Conservation (phyloP, 1,284 basidiomycete genomes). For the Heterobasidion irregulare region DNA sequence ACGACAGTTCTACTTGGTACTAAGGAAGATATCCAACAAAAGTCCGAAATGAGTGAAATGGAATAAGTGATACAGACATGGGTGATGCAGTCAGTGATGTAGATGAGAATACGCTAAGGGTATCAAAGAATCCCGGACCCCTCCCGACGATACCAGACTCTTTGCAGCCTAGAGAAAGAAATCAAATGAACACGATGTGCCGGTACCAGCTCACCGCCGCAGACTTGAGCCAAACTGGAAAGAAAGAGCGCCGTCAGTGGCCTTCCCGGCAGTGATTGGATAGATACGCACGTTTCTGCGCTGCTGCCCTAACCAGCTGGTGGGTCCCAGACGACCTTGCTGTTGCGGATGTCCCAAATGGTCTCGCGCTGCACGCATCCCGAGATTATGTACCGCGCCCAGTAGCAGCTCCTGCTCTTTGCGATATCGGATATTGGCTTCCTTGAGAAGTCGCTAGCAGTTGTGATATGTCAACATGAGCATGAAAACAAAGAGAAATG, state of each 20-base stretch:
- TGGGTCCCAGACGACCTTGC: conserved; percentile 33
- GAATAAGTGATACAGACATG: background rate
- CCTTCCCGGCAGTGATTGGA: background rate
- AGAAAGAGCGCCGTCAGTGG: conserved; percentile 10
- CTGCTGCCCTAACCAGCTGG: conserved; percentile 56
- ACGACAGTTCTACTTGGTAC: too few relatives aligned
- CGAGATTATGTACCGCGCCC: conserved; percentile 61
- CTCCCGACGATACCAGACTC: background rate
- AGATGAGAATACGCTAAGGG: background rate
- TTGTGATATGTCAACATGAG: conserved; percentile 1
- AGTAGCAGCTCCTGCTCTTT: conserved; percentile 79
- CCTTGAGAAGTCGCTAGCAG: conserved; percentile 41
- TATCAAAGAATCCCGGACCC: background rate
- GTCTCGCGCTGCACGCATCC: conserved; percentile 55
- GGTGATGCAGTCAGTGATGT: background rate
- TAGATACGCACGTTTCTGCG: conserved; percentile 32
- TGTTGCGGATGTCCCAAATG: conserved; percentile 32
- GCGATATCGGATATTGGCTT: conserved; percentile 55
- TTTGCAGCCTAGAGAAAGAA: background rate
- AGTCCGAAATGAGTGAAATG: background rate
- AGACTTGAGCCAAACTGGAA: conserved; percentile 29
- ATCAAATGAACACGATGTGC: background rate
- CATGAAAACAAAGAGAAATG: conserved; percentile 1
- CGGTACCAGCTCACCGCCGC: conserved; percentile 17
- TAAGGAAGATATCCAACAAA: too few relatives aligned